A percentile compares a stretch with the other conserved stretches of the same genome.
These are phyloP conservation scores for Trypanosoma mega DNA, from an alignment of 208 protist species.

Conservation along the genomic window DNA sequence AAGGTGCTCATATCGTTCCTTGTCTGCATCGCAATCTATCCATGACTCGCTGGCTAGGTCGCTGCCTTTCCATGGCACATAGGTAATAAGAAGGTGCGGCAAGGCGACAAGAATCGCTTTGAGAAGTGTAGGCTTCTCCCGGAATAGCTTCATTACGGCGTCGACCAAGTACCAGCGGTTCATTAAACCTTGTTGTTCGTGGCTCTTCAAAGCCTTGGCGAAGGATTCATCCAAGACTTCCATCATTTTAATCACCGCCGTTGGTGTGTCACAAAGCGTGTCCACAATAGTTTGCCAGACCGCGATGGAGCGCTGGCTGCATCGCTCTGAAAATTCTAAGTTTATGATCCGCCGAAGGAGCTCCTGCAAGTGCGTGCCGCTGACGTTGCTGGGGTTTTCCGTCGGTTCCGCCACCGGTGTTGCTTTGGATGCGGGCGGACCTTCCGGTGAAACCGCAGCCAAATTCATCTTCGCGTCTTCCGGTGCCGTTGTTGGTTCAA, in stretches of 20 bases:
- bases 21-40: constrained; percentile 6
- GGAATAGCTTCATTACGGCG: constrained; percentile 17
- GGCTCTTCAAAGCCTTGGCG: not conserved
- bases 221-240: constrained; percentile 20
- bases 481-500: no score
- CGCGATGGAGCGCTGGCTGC: constrained; percentile 17
- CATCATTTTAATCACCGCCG: constrained; percentile 21
- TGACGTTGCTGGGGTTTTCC: no score
- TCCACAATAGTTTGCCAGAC: constrained; percentile 8
- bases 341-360: constrained; percentile 21
- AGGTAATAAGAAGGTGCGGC: constrained; percentile 13
- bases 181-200: constrained; percentile 5
- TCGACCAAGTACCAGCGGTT: constrained; percentile 24
- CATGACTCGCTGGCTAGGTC: constrained; percentile 1
- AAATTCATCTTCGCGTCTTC: no score
- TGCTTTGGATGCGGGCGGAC: no score
- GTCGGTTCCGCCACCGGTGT: no score
- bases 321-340: constrained; percentile 12
- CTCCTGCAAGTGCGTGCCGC: constrained; percentile 18
- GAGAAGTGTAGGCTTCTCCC: constrained; percentile 4
- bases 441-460: no score
- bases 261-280: constrained; percentile 5
- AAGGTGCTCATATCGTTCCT: constrained; percentile 7
- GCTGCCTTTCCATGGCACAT: constrained; percentile 21
- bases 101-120: constrained; percentile 19